Conservation (phyloP, 768 basidiomycete species). For the Rhodotorula kratochvilovae region DNA sequence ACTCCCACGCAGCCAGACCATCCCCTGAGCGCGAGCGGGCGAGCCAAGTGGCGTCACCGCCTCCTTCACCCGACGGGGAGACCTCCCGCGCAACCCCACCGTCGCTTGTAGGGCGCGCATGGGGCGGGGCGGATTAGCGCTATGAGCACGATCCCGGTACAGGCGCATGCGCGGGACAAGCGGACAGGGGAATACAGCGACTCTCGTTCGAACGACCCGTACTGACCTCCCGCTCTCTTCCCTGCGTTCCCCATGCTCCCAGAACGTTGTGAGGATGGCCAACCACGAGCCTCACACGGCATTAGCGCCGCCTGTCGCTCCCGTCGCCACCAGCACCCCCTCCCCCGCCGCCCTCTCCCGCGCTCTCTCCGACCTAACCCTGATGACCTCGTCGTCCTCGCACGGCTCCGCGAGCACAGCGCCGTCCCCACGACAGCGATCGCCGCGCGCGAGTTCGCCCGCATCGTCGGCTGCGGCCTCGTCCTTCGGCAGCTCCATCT, state of each 20-base stretch:
- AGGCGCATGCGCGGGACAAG: too few relatives aligned
- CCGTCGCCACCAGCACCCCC: not conserved
- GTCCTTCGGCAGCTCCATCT: conserved; percentile 15
- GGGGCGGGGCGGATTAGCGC: too few relatives aligned
- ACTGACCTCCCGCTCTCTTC: not conserved
- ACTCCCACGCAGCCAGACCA: too few relatives aligned
- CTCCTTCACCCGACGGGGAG: too few relatives aligned
- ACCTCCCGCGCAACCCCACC: too few relatives aligned
- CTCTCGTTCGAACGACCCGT: too few relatives aligned
- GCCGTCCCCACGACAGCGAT: not conserved
- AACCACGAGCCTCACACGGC: not conserved
- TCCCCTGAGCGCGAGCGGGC: too few relatives aligned
- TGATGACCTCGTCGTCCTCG: not conserved
- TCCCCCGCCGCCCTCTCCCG: conserved; percentile 3
- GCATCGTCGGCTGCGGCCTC: conserved; percentile 7
- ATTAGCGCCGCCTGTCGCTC: not conserved
- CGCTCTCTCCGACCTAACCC: conserved; percentile 13
- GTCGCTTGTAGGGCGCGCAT: too few relatives aligned
- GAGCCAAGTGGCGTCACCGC: not conserved
- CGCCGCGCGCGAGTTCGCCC: not conserved
- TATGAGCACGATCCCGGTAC: too few relatives aligned
- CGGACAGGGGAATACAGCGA: not conserved
- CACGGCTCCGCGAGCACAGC: not conserved
- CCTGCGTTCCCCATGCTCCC: too few relatives aligned
- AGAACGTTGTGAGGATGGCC: not conserved